Base-by-base conservation (phyloP, 805 yeast genomes). In the Candida methanosorbosa region DNA sequence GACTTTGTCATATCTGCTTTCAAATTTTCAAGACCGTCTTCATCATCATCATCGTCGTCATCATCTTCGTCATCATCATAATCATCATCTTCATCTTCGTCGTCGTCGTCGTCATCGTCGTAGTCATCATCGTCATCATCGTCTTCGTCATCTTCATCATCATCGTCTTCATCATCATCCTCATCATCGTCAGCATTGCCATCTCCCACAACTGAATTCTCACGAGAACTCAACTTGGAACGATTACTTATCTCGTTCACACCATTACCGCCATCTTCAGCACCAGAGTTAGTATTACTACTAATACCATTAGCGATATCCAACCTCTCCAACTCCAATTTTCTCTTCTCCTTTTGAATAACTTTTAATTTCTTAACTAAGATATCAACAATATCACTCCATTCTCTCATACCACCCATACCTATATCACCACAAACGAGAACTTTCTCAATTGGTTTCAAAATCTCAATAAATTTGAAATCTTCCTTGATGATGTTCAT, bases 331-430 rank as follows among this genome's bases (percentile, higher is more conserved):
- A n/a, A n/a, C n/a, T n/a, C n/a, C n/a, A n/a, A n/a, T n/a, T n/a
- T n/a, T n/a, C n/a, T n/a, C 11, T 70, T 77, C 20, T 64, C 71
- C 34, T 73, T 70, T 15, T 79, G 78, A 61, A 37, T 77, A 68
- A 43, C 79, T 75, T 43, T 76, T 39, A 87, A 62, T 52, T 79
- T 81, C 58, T 78, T 66, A 16, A 83, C 94, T 32, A 85, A 69
- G 47, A 78, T 76, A 52, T 87, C 94, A 15, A 87, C 95, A 47
- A 92, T 81, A 55, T 74, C 80, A 48, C 74, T 74, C 72, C 75
- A 72, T 44, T 74, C 79, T 78, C 72, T 72, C 80, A 74, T 74
- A 36, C 80, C 80, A 12, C 80, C 79, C 78, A 74, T 70, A 14
- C 79, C 80, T 35, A 74, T 74, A 42, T 73, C 80, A 36, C 80